Conservation (phyloP, 2,329 filamentous ascomycete genomes). For the Cordyceps sp. region DNA sequence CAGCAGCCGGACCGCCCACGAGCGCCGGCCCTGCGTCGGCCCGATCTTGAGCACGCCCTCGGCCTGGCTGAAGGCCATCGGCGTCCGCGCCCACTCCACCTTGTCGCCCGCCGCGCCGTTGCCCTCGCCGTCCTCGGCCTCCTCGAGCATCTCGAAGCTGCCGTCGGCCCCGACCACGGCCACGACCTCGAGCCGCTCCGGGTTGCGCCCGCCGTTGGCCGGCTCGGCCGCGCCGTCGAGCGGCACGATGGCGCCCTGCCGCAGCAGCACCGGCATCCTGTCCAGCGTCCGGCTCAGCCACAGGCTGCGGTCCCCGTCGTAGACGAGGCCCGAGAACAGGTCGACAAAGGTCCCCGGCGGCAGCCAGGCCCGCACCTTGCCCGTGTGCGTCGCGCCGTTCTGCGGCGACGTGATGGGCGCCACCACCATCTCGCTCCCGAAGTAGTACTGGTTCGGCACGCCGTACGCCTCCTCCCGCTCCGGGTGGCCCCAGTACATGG, state of each 20-base stretch:
- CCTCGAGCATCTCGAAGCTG: constrained; percentile 14
- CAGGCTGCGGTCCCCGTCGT: constrained; percentile 37
- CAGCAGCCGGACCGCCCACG: constrained; percentile 4
- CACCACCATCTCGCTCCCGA: constrained; percentile 39
- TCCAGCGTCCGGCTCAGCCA: constrained; percentile 31
- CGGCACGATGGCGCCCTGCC: constrained; percentile 40
- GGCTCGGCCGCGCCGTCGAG: constrained; percentile 27
- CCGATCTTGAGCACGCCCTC: constrained; percentile 3
- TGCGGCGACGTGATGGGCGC: constrained; percentile 36
- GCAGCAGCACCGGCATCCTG: constrained; percentile 34
- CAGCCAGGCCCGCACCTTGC: constrained; percentile 35
- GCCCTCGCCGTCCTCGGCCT: constrained; percentile 1
- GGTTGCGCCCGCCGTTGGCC: constrained; percentile 29
- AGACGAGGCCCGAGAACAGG: constrained; percentile 38
- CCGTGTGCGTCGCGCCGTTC: constrained; percentile 27
- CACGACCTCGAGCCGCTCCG: constrained; percentile 28
- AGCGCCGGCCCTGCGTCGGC: background rate
- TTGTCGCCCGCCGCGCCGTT: background rate
- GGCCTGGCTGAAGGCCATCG: constrained; percentile 3
- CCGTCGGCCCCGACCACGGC: constrained; percentile 30
- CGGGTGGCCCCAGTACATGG: constrained; percentile 46
- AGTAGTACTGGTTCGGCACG: constrained; percentile 40
- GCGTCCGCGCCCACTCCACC: constrained; percentile 3
- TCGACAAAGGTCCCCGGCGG: constrained; percentile 38
- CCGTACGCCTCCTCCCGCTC: constrained; percentile 34